phyloP scores from a whole-genome alignment of 2,329 filamentous ascomycete species.

The Colletotrichum nymphaeae region DNA sequence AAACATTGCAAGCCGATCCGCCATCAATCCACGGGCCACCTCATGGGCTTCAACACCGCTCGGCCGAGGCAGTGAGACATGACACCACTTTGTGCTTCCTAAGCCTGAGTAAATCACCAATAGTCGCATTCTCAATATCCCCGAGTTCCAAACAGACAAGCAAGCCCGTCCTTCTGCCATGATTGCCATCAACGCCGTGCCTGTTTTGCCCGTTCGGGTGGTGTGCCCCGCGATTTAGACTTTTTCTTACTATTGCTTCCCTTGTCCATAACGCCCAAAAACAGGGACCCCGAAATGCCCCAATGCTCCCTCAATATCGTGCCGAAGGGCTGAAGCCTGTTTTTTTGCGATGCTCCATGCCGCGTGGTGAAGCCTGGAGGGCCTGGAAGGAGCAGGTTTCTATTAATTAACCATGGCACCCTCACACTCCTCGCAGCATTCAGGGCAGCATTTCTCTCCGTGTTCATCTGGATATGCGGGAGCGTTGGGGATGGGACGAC shows the following conservation, averaged over 20 bases:
- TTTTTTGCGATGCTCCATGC: not conserved
- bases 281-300: not conserved
- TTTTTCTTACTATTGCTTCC: conserved; percentile 18
- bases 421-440: no score
- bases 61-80: not conserved
- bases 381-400: not conserved
- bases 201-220: conserved; percentile 6
- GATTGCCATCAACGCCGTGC: no score
- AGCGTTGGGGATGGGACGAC: not conserved
- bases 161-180: not conserved
- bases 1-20: not conserved
- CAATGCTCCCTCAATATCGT: not conserved
- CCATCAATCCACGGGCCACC: not conserved
- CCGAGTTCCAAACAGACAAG: not conserved
- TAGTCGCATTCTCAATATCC: not conserved
- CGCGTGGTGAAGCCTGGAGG: not conserved
- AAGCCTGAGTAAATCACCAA: not conserved
- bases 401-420: not conserved
- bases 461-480: not conserved
- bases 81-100: not conserved
- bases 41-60: no score
- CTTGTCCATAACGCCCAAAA: not conserved
- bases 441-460: not conserved
- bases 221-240: conserved; percentile 25
- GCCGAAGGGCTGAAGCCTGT: not conserved